Base-by-base conservation (phyloP, 2,329 filamentous ascomycete genomes). In the Fusarium protoensiforme region DNA sequence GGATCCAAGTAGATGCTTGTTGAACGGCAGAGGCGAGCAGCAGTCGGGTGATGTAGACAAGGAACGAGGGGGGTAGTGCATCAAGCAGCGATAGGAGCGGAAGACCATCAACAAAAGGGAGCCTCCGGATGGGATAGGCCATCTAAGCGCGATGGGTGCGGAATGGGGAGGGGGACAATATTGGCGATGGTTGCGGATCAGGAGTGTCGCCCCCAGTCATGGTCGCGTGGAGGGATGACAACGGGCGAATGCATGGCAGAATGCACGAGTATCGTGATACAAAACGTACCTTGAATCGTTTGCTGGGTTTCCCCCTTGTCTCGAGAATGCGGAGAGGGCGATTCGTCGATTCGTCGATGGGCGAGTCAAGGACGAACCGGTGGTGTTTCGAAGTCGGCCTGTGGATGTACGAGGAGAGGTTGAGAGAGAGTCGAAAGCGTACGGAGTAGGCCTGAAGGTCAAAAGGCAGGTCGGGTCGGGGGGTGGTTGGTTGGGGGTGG, bases 361-460 rank as follows among this genome's bases (percentile, higher is more conserved):
- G 60, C 43, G 64, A 65, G 68, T 65, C 54, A 64, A 74, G 57
- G 61, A 61, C 43, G 65, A 66, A 56, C 60, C 66, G 38, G 59
- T 56, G 62, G 59, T 62, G 69, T 59, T 72, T 66, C 62, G 61
- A 64, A 61, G 60, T 68, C 57, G 61, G 35, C 24, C 46, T 61
- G 73, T 59, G 58, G 70, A 72, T 75, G 73, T 65, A 56, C 61
- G 58, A 74, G 68, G 61, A 65, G 61, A 68, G 43, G 67, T 64
- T 36, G 57, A 65, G 53, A 38, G 57, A 20, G 46, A 43, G 53
- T 61, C 41, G 51, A 57, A 33, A 29, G 51, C 36, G 43, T 59
- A 41, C 41, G 53, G 41, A 36, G 58, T 53, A 29, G 46, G 24
- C 46, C 46, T 51, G 46, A 31, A 51, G 46, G 46, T 51, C 24